These are phyloP conservation scores for Coniosporium tulheliwenetii DNA, from an alignment of 2,329 filamentous ascomycete species.

Conservation along the genomic window DNA sequence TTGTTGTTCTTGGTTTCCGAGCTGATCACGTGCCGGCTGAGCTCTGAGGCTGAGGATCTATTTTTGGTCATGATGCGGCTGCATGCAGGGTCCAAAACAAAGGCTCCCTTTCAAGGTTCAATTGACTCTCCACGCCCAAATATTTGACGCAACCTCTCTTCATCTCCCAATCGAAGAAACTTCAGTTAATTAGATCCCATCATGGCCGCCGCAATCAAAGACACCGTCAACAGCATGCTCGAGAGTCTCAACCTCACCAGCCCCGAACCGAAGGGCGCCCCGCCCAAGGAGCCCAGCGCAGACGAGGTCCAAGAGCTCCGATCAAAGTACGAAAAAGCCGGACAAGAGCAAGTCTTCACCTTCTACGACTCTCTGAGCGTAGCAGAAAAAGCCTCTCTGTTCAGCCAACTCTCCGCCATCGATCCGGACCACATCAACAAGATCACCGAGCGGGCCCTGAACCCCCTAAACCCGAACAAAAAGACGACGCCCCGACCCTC, in stretches of 20 bases:
- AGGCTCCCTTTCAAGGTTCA: too few species aligned
- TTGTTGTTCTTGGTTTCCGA: too few species aligned
- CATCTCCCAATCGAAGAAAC: too few species aligned
- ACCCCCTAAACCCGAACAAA: constrained; percentile 48
- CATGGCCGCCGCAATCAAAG: constrained; percentile 26
- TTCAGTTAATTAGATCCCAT: neutral
- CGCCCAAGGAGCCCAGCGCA: constrained; percentile 39
- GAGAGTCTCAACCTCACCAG: constrained; percentile 8
- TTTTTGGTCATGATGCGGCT: too few species aligned
- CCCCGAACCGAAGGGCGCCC: constrained; percentile 13
- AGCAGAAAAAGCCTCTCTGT: constrained; percentile 62
- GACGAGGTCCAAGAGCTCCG: constrained; percentile 53
- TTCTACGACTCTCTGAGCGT: constrained; percentile 71
- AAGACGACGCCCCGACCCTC: constrained; percentile 40
- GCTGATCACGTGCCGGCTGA: too few species aligned
- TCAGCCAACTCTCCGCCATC: constrained; percentile 66
- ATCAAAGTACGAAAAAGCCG: constrained; percentile 57
- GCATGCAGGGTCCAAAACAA: too few species aligned
- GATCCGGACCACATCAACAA: constrained; percentile 78
- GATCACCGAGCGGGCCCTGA: constrained; percentile 66
- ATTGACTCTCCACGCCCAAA: too few species aligned
- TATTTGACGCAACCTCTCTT: too few species aligned
- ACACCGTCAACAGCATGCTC: constrained; percentile 12
- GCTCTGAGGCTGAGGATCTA: too few species aligned
- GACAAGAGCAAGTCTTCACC: constrained; percentile 68